These are phyloP conservation scores for Abrus precatorius DNA, from an alignment of 306 rosid species.

Conservation along the genomic window DNA sequence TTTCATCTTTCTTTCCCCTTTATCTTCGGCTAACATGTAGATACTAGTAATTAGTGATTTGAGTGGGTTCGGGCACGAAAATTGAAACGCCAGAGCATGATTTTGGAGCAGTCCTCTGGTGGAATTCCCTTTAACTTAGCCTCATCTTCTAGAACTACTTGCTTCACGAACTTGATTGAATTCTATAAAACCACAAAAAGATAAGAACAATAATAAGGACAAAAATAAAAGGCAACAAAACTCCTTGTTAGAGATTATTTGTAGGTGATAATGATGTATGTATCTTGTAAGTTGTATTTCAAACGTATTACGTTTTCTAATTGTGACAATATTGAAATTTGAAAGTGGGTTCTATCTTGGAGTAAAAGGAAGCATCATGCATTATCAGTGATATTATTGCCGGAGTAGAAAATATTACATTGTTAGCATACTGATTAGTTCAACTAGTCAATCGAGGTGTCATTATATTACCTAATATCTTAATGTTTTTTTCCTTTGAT, in stretches of 20 bases:
- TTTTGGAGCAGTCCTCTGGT: conserved; percentile 80
- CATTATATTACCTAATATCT: conserved; percentile 53
- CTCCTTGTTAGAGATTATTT: neutral
- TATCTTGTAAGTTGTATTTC: conserved; percentile 15
- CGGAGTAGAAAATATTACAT: conserved; percentile 46
- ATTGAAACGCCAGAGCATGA: conserved; percentile 84
- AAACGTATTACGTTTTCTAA: conserved; percentile 4
- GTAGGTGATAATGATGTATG: neutral
- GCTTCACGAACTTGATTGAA: conserved; percentile 90
- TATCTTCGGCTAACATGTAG: conserved; percentile 36
- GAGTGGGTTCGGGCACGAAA: conserved; percentile 45
- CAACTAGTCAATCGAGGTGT: conserved; percentile 49
- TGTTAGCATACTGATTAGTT: conserved; percentile 43
- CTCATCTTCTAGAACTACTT: conserved; percentile 96
- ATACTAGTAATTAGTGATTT: conserved; percentile 48
- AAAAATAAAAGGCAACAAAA: neutral
- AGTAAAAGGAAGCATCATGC: conserved; percentile 44
- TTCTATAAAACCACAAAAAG: conserved; percentile 54
- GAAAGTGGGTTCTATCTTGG: conserved; percentile 38
- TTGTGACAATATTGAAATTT: conserved; percentile 31
- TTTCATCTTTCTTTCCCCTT: neutral
- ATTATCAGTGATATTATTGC: conserved; percentile 36
- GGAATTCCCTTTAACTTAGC: conserved; percentile 86
- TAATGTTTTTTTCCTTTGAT: neutral
- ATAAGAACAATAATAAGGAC: neutral